A percentile compares a stretch with the other conserved stretches of the same genome.
Evolutionary conservation across 179 eudicot genomes (phyloP).

Genomic region (Amaranthus tricolor): DNA sequence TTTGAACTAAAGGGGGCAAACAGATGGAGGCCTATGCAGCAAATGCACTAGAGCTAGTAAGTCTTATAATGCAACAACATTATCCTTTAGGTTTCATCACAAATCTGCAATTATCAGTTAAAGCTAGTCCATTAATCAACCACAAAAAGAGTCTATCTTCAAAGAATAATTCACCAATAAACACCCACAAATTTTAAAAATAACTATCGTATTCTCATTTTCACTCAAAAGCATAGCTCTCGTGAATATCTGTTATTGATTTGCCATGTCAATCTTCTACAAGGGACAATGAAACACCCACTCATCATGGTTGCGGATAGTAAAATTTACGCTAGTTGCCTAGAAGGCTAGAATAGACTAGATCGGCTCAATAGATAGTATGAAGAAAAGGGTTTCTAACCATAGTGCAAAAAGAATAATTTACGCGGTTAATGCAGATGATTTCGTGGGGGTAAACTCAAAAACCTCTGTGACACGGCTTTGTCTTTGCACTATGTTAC

Average conservation of each 20-base stretch:
- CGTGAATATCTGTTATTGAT: too few relatives aligned
- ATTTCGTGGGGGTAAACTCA: neutral
- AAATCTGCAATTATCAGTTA: neutral
- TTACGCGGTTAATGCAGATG: neutral
- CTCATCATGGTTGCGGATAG: too few relatives aligned
- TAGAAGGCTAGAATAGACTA: too few relatives aligned
- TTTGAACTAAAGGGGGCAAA: too few relatives aligned
- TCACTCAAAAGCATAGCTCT: neutral
- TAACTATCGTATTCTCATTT: neutral
- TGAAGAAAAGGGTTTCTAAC: neutral
- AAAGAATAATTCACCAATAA: neutral
- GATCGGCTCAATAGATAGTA: too few relatives aligned
- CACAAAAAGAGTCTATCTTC: neutral
- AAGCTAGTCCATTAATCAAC: neutral
- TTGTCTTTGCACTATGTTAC: neutral
- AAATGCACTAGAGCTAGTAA: neutral
- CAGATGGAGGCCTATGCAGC: neutral
- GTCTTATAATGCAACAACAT: neutral
- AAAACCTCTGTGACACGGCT: neutral
- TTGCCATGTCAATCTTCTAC: too few relatives aligned
- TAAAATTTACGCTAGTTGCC: too few relatives aligned
- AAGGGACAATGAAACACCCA: too few relatives aligned
- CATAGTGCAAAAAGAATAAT: neutral
- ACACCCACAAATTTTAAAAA: neutral
- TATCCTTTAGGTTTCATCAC: neutral